Evolutionary conservation across 257 asterid species (phyloP).

Genomic region (Solanum sitiens): DNA sequence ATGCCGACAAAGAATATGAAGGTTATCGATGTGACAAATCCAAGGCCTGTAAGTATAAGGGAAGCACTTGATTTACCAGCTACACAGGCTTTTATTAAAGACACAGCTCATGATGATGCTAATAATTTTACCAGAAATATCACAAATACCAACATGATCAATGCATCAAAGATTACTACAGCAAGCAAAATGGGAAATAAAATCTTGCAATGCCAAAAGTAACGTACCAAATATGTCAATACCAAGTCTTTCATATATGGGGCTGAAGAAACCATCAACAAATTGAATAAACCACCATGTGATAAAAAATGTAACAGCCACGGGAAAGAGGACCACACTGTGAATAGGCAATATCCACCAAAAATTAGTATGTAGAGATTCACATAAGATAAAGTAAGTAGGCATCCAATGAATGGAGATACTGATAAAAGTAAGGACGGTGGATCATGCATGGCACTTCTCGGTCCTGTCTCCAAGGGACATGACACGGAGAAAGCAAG

Average conservation of each 20-base stretch:
- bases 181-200: not conserved
- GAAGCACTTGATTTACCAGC: not conserved
- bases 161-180: not conserved
- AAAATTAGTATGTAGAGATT: not conserved
- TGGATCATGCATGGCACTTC: not conserved
- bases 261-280: conserved; percentile 98
- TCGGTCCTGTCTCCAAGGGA: not conserved
- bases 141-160: not conserved
- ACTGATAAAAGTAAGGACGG: not conserved
- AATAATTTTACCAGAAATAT: not conserved
- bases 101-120: not conserved
- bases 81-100: not conserved
- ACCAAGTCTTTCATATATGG: conserved; percentile 88
- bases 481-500: not conserved
- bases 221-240: conserved; percentile 79
- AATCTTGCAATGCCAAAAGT: not conserved
- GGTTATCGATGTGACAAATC: conserved; percentile 69
- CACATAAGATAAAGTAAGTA: not conserved
- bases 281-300: conserved; percentile 98
- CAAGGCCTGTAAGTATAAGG: conserved; percentile 63
- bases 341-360: conserved; percentile 11
- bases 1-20: conserved; percentile 76
- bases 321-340: conserved; percentile 95
- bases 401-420: not conserved
- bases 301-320: conserved; percentile 87